Percentiles rank a stretch among this genome's conserved stretches.
Evolutionary conservation across 495 filamentous ascomycete genomes (phyloP).

Genomic region (Daldinia loculata): DNA sequence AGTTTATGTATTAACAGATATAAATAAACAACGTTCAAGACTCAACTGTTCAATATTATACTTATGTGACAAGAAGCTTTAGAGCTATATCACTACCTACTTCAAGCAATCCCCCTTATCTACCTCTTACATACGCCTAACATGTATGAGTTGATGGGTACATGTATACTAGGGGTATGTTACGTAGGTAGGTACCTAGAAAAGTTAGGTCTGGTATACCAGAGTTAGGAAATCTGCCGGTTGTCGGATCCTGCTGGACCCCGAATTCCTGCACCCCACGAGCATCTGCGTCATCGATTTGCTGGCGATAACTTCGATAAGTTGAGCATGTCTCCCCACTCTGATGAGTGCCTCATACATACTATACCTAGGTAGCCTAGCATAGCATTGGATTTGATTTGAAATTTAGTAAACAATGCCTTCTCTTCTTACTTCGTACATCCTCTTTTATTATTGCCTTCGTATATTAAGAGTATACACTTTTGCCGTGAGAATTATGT

Average conservation of each 20-base stretch:
- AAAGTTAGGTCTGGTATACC: too few relatives aligned
- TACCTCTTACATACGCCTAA: too few relatives aligned
- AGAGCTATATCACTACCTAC: too few relatives aligned
- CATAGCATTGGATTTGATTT: neutral
- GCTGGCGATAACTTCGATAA: slow-evolving; percentile 21
- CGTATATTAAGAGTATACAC: too few relatives aligned
- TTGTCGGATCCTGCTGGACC: neutral
- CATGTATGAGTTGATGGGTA: neutral
- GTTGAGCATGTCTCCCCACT: neutral
- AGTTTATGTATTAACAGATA: neutral
- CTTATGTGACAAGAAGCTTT: neutral
- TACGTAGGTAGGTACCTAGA: too few relatives aligned
- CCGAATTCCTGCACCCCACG: slow-evolving; percentile 19
- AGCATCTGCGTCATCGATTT: slow-evolving; percentile 33
- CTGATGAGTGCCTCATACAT: neutral
- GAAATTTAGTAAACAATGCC: neutral
- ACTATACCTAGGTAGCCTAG: too few relatives aligned
- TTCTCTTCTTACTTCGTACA: neutral
- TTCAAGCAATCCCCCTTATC: neutral
- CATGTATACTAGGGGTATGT: too few relatives aligned
- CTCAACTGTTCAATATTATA: neutral
- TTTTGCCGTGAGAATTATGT: neutral
- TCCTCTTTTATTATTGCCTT: neutral
- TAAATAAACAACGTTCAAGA: neutral
- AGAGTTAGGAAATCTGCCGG: neutral